A percentile compares a stretch with the other conserved stretches of the same genome.
phyloP scores from a whole-genome alignment of 2,329 filamentous ascomycete species.

The Catunica adiposa region DNA sequence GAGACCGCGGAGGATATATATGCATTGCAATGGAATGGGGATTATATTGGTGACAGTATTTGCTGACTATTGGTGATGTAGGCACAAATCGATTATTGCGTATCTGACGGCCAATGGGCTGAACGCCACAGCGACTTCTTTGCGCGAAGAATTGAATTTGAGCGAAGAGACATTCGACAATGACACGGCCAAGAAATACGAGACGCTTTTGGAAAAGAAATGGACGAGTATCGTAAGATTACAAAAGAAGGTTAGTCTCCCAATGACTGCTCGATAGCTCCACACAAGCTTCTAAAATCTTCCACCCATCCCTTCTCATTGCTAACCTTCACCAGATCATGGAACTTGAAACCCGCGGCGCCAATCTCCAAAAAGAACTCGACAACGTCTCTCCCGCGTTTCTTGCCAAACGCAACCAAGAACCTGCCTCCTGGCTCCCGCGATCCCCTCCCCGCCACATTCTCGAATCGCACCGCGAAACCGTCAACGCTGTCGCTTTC shows the following conservation, averaged over 20 bases:
- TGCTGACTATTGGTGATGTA: constrained; percentile 23
- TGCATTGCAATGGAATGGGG: constrained; percentile 6
- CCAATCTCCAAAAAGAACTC: constrained; percentile 62
- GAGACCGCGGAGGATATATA: too few species aligned
- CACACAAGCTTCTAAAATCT: constrained; percentile 15
- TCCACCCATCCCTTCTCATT: background rate
- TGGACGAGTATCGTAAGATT: constrained; percentile 91
- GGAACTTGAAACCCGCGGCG: constrained; percentile 68
- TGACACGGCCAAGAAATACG: constrained; percentile 80
- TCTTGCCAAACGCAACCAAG: constrained; percentile 62
- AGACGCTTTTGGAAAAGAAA: constrained; percentile 89
- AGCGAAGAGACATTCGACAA: constrained; percentile 57
- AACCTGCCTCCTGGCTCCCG: constrained; percentile 78
- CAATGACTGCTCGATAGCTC: too few species aligned
- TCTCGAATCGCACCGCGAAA: constrained; percentile 63
- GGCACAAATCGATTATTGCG: constrained; percentile 85
- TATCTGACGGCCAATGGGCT: constrained; percentile 66
- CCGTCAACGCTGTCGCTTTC: constrained; percentile 79
- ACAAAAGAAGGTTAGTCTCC: constrained; percentile 98
- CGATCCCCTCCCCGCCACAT: constrained; percentile 63
- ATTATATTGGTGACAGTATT: background rate
- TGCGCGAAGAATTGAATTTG: constrained; percentile 63
- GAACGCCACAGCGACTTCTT: constrained; percentile 47
- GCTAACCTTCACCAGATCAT: constrained; percentile 47
- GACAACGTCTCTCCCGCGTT: constrained; percentile 66